Percentiles rank a stretch among this genome's conserved stretches.
Evolutionary conservation across 768 basidiomycete species (phyloP).

Genomic region (Tubosaeta brunneosetosa): DNA sequence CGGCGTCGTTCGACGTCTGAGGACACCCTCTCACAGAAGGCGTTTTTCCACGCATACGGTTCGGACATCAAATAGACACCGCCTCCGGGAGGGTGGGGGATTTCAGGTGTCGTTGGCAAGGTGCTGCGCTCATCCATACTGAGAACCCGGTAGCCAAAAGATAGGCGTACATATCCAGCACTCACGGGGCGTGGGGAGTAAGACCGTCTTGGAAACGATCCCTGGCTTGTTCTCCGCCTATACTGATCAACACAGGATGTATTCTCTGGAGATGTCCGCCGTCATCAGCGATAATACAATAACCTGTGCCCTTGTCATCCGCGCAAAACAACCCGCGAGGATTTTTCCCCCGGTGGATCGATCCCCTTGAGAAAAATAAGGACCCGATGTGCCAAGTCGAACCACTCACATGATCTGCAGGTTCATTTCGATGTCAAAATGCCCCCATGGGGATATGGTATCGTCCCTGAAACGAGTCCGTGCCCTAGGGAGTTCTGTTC

Average conservation of each 20-base stretch:
- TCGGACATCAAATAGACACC: neutral
- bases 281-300: no score
- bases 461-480: neutral
- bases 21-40: neutral
- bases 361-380: no score
- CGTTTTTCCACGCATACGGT: neutral
- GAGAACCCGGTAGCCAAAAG: neutral
- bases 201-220: neutral
- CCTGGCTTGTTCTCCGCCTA: neutral
- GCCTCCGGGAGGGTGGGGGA: neutral
- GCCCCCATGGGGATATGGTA: neutral
- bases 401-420: no score
- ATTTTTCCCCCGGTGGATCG: no score
- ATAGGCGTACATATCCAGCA: neutral
- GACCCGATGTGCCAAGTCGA: no score
- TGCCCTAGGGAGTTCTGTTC: no score
- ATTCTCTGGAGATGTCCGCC: no score
- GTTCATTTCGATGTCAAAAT: neutral
- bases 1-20: neutral
- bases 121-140: neutral
- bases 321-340: no score
- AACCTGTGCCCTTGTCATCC: no score
- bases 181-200: neutral
- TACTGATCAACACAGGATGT: neutral
- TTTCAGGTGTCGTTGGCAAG: neutral